Percentiles rank a stretch among this genome's conserved stretches.
phyloP scores from a whole-genome alignment of 2,329 filamentous ascomycete species.

The Blastomyces gilchristii region DNA sequence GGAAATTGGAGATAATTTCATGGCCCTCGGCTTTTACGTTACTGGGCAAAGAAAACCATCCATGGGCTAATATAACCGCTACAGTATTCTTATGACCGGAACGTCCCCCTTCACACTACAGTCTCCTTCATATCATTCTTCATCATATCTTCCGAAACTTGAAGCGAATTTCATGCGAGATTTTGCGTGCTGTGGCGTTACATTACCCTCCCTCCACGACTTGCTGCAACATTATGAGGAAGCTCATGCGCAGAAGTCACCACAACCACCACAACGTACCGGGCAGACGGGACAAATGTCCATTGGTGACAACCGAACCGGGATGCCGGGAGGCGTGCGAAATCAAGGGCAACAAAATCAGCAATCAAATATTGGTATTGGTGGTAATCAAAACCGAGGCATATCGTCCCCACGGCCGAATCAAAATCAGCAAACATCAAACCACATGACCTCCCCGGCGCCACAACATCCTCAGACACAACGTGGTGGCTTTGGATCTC shows the following conservation, averaged over 20 bases:
- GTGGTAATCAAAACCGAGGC: conserved; percentile 7
- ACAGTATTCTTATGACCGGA: conserved; percentile 85
- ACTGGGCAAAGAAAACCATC: not conserved
- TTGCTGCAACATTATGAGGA: conserved; percentile 95
- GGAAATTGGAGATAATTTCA: not conserved
- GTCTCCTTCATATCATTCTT: conserved; percentile 93
- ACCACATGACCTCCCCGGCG: conserved; percentile 9
- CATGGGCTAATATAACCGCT: conserved; percentile 12
- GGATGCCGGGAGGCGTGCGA: conserved; percentile 36
- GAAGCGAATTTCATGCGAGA: conserved; percentile 97
- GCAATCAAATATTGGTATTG: conserved; percentile 4
- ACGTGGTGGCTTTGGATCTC: conserved; percentile 15
- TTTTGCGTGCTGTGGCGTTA: conserved; percentile 88
- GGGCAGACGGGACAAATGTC: conserved; percentile 37
- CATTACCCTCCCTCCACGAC: conserved; percentile 83
- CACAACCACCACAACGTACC: conserved; percentile 38
- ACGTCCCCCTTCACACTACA: conserved; percentile 87
- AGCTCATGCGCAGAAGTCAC: conserved; percentile 65
- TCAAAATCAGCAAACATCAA: conserved; percentile 20
- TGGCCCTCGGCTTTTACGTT: conserved; percentile 16
- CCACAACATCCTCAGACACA: conserved; percentile 17
- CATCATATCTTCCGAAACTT: conserved; percentile 89
- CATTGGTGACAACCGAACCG: conserved; percentile 42
- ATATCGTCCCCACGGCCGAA: conserved; percentile 15
- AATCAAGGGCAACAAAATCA: conserved; percentile 17